Conservation (phyloP, 1,284 basidiomycete species). For the Marasmius sp. region DNA sequence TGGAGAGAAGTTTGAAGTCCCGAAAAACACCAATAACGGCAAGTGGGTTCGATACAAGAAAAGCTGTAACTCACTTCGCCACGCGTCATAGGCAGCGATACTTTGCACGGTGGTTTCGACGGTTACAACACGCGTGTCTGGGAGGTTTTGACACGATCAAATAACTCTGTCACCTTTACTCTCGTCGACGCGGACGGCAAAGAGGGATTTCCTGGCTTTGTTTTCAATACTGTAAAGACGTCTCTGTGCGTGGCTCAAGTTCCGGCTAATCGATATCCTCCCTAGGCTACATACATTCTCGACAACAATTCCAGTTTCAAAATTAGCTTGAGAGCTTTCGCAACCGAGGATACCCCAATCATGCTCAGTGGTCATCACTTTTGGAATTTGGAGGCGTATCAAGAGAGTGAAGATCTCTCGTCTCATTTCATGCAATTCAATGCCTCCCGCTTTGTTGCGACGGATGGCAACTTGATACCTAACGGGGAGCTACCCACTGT, state of each 20-base stretch:
- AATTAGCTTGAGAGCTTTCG: slow-evolving; percentile 38
- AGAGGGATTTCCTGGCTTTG: slow-evolving; percentile 48
- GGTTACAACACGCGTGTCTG: slow-evolving; percentile 44
- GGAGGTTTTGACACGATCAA: slow-evolving; percentile 28
- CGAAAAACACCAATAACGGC: slow-evolving; percentile 43
- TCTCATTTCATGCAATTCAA: slow-evolving; percentile 40
- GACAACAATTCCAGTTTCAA: slow-evolving; percentile 38
- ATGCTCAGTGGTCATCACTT: slow-evolving; percentile 44
- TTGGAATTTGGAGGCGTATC: slow-evolving; percentile 51
- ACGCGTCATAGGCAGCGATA: slow-evolving; percentile 24
- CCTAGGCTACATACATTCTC: slow-evolving; percentile 38
- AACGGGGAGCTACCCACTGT: slow-evolving; percentile 40
- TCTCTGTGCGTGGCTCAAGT: not conserved
- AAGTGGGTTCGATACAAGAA: not conserved
- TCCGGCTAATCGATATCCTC: not conserved
- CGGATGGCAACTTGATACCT: slow-evolving; percentile 44
- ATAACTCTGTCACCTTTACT: slow-evolving; percentile 37
- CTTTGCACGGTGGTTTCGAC: slow-evolving; percentile 42
- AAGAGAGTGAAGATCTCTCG: slow-evolving; percentile 39
- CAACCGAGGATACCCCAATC: slow-evolving; percentile 43
- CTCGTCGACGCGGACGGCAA: slow-evolving; percentile 40
- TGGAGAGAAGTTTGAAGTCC: slow-evolving; percentile 38
- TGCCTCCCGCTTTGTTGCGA: slow-evolving; percentile 39
- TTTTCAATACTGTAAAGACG: slow-evolving; percentile 32
- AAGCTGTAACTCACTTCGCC: not conserved